A percentile compares a stretch with the other conserved stretches of the same genome.
Conservation (phyloP, 73 alveolate genomes). For the Tetrahymena elliotti region DNA sequence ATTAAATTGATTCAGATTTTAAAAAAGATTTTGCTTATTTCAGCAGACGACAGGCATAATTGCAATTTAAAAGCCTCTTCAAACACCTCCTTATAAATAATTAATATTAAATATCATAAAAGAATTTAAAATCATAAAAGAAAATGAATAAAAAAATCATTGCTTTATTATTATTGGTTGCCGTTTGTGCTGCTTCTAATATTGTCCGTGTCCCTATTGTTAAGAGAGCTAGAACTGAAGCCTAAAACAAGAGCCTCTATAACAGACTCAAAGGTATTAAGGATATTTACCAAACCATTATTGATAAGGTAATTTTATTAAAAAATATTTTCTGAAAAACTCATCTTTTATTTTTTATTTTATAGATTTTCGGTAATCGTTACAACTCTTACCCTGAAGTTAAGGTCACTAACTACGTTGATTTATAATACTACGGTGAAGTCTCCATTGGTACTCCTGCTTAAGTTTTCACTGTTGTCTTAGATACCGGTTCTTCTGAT, state of each 20-base stretch:
- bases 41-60: background rate
- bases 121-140: background rate
- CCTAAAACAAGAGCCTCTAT: background rate
- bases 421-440: conserved; percentile 8
- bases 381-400: background rate
- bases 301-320: background rate
- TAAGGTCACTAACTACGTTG: background rate
- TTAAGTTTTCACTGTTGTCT: conserved; percentile 47
- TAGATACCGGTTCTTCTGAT: conserved; percentile 67
- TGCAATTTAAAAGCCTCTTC: background rate
- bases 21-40: background rate
- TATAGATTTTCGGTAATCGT: background rate
- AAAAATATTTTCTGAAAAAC: background rate
- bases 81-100: background rate
- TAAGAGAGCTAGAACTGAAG: background rate
- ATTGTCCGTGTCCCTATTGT: background rate
- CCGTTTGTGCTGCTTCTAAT: background rate
- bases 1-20: too few relatives aligned
- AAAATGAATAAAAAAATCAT: background rate
- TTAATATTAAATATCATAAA: background rate
- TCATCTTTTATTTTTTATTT: background rate
- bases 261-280: background rate
- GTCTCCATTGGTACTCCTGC: conserved; percentile 51
- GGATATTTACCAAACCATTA: background rate
- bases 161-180: background rate